Percentiles rank a stretch among this genome's conserved stretches.
Conservation (phyloP, 129 eudicot genomes). For the Deinandra increscens region DNA sequence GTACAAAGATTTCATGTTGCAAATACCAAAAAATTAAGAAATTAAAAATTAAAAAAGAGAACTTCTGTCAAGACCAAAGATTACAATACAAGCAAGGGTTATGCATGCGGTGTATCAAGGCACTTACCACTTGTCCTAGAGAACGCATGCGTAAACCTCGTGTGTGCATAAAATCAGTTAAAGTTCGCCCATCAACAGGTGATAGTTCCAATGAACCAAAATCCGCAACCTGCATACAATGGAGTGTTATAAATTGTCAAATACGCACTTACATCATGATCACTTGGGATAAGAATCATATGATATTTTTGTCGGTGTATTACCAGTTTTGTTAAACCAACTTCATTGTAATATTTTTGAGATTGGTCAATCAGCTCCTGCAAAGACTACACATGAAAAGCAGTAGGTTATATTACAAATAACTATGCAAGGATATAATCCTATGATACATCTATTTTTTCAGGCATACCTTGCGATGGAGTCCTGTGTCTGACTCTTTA, state of each 20-base stretch:
- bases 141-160: conserved; percentile 99
- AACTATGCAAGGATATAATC: conserved; percentile 6
- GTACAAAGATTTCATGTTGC: not conserved
- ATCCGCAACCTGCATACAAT: conserved; percentile 78
- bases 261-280: conserved; percentile 15
- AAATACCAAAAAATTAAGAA: not conserved
- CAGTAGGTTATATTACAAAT: conserved; percentile 24
- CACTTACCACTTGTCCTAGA: conserved; percentile 93
- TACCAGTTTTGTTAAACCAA: conserved; percentile 99
- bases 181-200: conserved; percentile 97
- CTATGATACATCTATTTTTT: conserved; percentile 4
- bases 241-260: conserved; percentile 17
- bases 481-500: conserved; percentile 96
- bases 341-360: conserved; percentile 81
- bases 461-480: conserved; percentile 67
- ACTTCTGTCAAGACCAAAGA: conserved; percentile 9
- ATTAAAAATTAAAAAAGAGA: not conserved
- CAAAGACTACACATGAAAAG: conserved; percentile 61
- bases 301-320: conserved; percentile 14
- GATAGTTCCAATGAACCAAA: conserved; percentile 99
- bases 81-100: not conserved
- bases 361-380: conserved; percentile 78
- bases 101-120: conserved; percentile 12
- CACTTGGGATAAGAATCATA: conserved; percentile 7
- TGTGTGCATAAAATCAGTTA: conserved; percentile 99